Percentiles rank a stretch among this genome's conserved stretches.
Evolutionary conservation across 208 protist genomes (phyloP).

Genomic region (Giardia duodenalis): DNA sequence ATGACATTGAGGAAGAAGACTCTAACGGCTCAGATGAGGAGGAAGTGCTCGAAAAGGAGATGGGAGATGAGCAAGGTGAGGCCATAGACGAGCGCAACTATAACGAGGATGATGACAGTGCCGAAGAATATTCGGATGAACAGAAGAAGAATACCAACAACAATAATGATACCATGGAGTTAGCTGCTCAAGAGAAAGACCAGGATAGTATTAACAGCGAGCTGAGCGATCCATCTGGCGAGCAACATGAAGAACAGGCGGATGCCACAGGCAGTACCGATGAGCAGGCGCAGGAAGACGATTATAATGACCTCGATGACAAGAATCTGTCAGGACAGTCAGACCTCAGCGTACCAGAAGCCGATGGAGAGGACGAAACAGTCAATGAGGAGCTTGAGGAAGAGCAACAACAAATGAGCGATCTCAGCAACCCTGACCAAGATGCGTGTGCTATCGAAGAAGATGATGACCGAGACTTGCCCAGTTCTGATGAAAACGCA

Average conservation of each 20-base stretch:
- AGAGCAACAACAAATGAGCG: no score
- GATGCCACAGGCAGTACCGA: background rate
- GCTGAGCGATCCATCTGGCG: conserved; percentile 30
- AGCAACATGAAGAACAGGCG: background rate
- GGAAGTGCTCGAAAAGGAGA: background rate
- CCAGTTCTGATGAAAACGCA: background rate
- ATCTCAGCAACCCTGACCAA: no score
- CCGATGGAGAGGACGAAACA: no score
- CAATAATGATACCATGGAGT: background rate
- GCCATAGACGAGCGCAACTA: background rate
- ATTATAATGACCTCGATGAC: background rate
- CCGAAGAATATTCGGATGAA: background rate
- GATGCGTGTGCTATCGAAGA: no score
- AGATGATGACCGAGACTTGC: no score
- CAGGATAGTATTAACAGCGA: conserved; percentile 42
- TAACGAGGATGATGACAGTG: conserved; percentile 37
- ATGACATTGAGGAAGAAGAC: conserved; percentile 37
- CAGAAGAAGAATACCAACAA: conserved; percentile 29
- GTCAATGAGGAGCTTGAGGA: no score
- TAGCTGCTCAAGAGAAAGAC: conserved; percentile 37
- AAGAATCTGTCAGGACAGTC: no score
- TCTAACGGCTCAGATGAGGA: conserved; percentile 38
- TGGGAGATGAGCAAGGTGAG: conserved; percentile 8
- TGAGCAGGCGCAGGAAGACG: background rate
- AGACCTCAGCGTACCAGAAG: no score